Evolutionary conservation across 768 basidiomycete genomes (phyloP), one percentile per base, ranked within the genome.

Genomic region (Lyophyllum atratum): DNA sequence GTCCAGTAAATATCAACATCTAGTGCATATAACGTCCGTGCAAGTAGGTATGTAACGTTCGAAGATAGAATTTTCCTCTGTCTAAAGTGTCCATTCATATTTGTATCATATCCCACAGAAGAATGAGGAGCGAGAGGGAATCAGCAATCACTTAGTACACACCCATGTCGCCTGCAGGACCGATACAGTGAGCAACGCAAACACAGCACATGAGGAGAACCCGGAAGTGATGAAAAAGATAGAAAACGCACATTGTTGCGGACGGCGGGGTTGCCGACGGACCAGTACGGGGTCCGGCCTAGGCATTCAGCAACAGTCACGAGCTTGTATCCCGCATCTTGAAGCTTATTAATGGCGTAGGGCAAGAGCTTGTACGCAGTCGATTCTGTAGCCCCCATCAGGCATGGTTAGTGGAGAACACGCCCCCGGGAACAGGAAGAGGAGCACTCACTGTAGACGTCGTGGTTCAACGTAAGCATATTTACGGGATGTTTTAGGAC

Each of bases 271-370:
- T 63, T 31, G 6, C 64, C 68, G 9, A 71, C 62, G 15, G 22
- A 49, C 34, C 69, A 65, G 54, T 78, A 78, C 5, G 76, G 64
- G 11, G 63, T 46, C 47, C 65, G 51, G 9, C 71, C 75, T 11
- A 77, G 59, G 37, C 76, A 79, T 39, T 76, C 72, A 1, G 75
- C 75, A 2, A 78, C 59, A 7, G 73, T 74, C 17, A 75, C 76
- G 29, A 79, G 70, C 11, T 62, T 63, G 55, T 78, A 77, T 22
- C 75, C 76, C 1, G 73, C 75, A 2, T 46, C 61, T 56, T 76
- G 59, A 21, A 79, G 66, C 17, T 59, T 59, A n/a, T 54, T 19
- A 52, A 79, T 73, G 1, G 72, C 73, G 53, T 72, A 69, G 0
- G 76, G 75, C 11, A 78, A 56, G 28, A 78, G 51, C 34, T 54